phyloP scores from a whole-genome alignment of 352 stramenopile genomes.

The Thraustotheca clavata region DNA sequence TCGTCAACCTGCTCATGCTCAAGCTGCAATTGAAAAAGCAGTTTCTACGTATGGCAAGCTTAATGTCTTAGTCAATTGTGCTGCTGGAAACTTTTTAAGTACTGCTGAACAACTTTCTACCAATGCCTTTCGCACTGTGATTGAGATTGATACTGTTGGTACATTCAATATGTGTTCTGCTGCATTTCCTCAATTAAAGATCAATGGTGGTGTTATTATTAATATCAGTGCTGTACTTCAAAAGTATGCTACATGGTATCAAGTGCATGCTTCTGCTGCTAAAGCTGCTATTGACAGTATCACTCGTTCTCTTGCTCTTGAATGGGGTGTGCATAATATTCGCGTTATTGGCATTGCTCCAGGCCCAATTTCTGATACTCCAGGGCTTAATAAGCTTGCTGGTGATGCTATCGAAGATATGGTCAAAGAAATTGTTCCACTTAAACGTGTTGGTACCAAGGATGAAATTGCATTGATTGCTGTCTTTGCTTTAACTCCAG shows the following conservation, averaged over 20 bases:
- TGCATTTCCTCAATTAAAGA: conserved; percentile 75
- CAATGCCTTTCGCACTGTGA: conserved; percentile 93
- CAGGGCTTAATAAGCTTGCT: conserved; percentile 89
- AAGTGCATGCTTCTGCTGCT: conserved; percentile 91
- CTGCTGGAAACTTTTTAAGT: conserved; percentile 92
- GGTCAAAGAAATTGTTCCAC: conserved; percentile 34
- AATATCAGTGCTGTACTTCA: conserved; percentile 95
- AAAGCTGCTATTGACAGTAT: conserved; percentile 94
- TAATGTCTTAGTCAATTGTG: conserved; percentile 91
- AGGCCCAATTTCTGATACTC: conserved; percentile 92
- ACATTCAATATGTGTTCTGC: conserved; percentile 95
- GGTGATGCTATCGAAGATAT: conserved; percentile 45
- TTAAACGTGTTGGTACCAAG: conserved; percentile 75
- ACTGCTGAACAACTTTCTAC: conserved; percentile 80
- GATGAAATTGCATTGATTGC: conserved; percentile 71
- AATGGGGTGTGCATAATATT: conserved; percentile 94
- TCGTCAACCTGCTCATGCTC: conserved; percentile 70
- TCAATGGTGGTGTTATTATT: conserved; percentile 76
- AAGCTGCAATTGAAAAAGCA: conserved; percentile 64
- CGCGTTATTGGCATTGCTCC: conserved; percentile 92
- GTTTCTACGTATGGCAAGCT: conserved; percentile 77
- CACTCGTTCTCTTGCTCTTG: conserved; percentile 90
- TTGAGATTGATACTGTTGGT: conserved; percentile 94
- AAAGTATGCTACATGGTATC: conserved; percentile 88
- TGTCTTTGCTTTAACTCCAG: conserved; percentile 76